A percentile compares a stretch with the other conserved stretches of the same genome.
These are phyloP conservation scores for Cordyceps militaris DNA, from an alignment of 2,329 filamentous ascomycete genomes.

Conservation along the genomic window DNA sequence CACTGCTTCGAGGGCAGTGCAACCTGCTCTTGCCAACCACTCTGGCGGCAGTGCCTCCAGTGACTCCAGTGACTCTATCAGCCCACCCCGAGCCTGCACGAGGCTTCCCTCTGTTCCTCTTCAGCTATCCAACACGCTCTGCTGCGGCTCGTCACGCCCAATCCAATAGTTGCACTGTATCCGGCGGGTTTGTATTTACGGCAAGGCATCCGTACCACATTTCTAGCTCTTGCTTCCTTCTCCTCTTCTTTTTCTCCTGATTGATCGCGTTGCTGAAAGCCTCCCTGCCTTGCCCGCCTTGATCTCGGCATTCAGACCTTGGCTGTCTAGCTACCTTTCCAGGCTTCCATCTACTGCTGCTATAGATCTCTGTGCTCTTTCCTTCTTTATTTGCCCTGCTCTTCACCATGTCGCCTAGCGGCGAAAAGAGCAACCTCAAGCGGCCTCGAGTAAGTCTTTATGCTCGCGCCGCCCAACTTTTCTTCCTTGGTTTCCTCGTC, in stretches of 20 bases:
- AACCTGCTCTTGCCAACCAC: background rate
- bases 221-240: conserved; percentile 1
- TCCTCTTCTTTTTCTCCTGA: background rate
- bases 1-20: background rate
- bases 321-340: conserved; percentile 11
- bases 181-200: conserved; percentile 1
- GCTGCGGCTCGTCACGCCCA: conserved; percentile 4
- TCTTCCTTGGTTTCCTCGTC: conserved; percentile 15
- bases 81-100: conserved; percentile 12
- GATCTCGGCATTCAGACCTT: background rate
- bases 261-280: background rate
- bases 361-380: background rate
- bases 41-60: background rate
- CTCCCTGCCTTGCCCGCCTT: conserved; percentile 1
- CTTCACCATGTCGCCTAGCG: conserved; percentile 47
- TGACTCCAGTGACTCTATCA: conserved; percentile 12
- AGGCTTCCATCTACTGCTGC: background rate
- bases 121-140: background rate
- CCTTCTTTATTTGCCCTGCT: conserved; percentile 16
- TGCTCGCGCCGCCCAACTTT: conserved; percentile 11
- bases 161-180: conserved; percentile 5
- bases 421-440: conserved; percentile 80
- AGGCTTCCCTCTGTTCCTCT: conserved; percentile 11
- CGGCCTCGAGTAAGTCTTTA: conserved; percentile 57
- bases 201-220: conserved; percentile 1